Evolutionary conservation across 257 asterid genomes (phyloP), one percentile per base, ranked within the genome.

Genomic region (Marsdenia floribunda): DNA sequence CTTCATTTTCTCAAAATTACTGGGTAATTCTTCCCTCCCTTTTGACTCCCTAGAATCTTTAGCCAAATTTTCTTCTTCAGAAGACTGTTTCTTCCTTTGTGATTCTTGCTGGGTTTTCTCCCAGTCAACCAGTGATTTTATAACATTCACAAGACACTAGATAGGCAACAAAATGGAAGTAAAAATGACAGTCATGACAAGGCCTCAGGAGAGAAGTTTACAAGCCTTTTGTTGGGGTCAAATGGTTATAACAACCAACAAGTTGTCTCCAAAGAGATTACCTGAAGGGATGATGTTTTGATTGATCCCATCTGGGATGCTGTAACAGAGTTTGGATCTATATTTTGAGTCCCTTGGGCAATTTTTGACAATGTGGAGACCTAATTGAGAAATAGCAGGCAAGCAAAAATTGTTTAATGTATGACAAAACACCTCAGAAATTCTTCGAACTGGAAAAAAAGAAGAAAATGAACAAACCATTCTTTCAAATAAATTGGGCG

Each of bases 241-340:
- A 53, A 74, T 67, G 22, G n/a, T 24, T 59, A 79, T 71, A 58
- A 58, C 60, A 73, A 74, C 68, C 70, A 49, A 58, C 60, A 73
- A 76, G 68, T 70, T n/a, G n/a, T 70, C 63, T 13, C 52, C 73
- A 73, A 75, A 74, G 80, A 69, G 68, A 83, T 60, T 73, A 91
- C 99, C 96, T 95, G 99, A 78, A 92, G 91, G 75, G 99, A 86
- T 66, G 93, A 86, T 71, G 96, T 90, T 84, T 92, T 95, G 70
- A 90, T 85, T 54, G 90, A 85, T 75, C 96, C 98, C 67, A 76
- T 84, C 86, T 92, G 99, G 79, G 91, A 85, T 75, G 97, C 83
- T 75, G 91, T 86, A 76, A 85, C 88, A 53, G 97, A 83, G 82
- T 90, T 92, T 73, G 92, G 93, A 79, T 95, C 99, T 38, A 86